Conservation (phyloP, 164 flowering plant genomes). For the Macadamia integrifolia region DNA sequence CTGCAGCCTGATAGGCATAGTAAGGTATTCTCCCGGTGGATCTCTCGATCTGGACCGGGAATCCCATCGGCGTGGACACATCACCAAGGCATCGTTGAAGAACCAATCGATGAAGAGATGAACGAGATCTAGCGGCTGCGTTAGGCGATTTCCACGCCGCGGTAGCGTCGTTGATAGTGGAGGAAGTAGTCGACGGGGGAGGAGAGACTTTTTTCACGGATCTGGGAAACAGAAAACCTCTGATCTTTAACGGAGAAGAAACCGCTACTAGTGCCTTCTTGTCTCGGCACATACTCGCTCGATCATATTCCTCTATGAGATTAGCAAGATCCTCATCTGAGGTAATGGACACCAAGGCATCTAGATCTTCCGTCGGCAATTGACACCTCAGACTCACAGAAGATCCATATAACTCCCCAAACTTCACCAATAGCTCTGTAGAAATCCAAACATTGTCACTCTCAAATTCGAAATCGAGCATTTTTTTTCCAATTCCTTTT, state of each 20-base stretch:
- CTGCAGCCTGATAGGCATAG: slow-evolving; percentile 24
- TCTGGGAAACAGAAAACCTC: slow-evolving; percentile 67
- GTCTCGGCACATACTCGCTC: slow-evolving; percentile 11
- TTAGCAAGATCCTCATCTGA: slow-evolving; percentile 74
- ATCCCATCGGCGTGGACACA: slow-evolving; percentile 18
- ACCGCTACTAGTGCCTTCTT: slow-evolving; percentile 13
- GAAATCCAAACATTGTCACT: slow-evolving; percentile 9
- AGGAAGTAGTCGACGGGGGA: slow-evolving; percentile 26
- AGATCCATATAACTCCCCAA: slow-evolving; percentile 61
- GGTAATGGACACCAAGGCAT: slow-evolving; percentile 65
- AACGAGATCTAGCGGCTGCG: not conserved
- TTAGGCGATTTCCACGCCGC: not conserved
- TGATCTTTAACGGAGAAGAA: slow-evolving; percentile 43
- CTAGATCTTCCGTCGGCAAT: slow-evolving; percentile 74
- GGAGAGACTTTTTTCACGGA: slow-evolving; percentile 33
- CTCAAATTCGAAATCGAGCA: not conserved
- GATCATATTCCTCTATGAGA: slow-evolving; percentile 72
- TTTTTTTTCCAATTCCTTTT: not conserved
- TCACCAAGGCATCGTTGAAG: not conserved
- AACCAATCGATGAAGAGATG: not conserved
- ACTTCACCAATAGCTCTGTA: slow-evolving; percentile 61
- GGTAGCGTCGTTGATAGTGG: slow-evolving; percentile 5
- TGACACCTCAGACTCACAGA: slow-evolving; percentile 62
- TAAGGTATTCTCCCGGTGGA: slow-evolving; percentile 24
- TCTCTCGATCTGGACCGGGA: slow-evolving; percentile 22